Base-by-base conservation (phyloP, 2,329 filamentous ascomycete genomes). In the Pseudogymnoascus sp. region DNA sequence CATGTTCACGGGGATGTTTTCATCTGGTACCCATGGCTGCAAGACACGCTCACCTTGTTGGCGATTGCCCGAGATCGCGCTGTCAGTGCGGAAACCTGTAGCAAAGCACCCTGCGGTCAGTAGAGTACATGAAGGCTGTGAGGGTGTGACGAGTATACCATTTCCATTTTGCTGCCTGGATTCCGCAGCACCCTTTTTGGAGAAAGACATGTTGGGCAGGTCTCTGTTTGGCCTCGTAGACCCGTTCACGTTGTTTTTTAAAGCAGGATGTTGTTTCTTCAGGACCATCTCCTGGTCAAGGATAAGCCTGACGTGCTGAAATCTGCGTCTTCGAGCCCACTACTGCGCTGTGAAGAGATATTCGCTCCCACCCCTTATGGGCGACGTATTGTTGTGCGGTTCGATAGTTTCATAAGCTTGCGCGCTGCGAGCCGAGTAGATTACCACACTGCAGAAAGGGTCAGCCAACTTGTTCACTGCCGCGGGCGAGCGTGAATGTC, bases 61-160 rank as follows among this genome's bases (percentile, higher is more conserved):
- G 66, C 87, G 83, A 69, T 82, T 83, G 67, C 89, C 89, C 6
- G 92, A 94, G 66, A 97, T 97, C 70, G 94, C 91, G 35, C 85
- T 80, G 72, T 97, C 93, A 23, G 93, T 97, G 66, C 89, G 87
- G 77, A 97, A 97, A 66, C 89, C 90, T 94, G 66, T 26, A 55
- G 37, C 41, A 37, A 55, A n/a, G n/a, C 23, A 31, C 43, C 39
- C 21, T 11, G 6, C 33, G 26, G 49, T 55, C n/a, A 55, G 49
- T 26, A 55, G 10, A 55, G 29, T 21, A 33, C 16, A 33, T 33
- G 29, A 33, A 5, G 49, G 16, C 49, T 33, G 29, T 55, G 23
- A 4, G 29, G 8, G 26, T 33, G 49, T 26, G 35, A 11, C 26
- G 58, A 38, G 31, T 41, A 60, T 60, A 60, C 58, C 58, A 60